Evolutionary conservation across 208 protist genomes (phyloP), one percentile per base, ranked within the genome.

Genomic region (Acanthamoeba royreba): DNA sequence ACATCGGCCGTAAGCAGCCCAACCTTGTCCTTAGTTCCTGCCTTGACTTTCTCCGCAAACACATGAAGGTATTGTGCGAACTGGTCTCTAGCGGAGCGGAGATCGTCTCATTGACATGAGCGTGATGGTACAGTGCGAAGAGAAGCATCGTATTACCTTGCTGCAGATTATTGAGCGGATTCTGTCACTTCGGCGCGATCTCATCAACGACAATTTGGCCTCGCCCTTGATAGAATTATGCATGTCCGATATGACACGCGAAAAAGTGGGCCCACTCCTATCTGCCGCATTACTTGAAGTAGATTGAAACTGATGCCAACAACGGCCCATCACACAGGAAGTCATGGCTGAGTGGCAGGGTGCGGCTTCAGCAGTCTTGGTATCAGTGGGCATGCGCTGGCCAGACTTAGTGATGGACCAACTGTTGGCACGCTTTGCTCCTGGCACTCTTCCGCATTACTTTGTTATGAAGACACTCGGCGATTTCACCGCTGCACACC

Each of bases 401-500:
- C 90, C 90, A 45, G 28, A 46, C 28, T 13, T 92, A n/a, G 95
- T 96, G n/a, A 91, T 96, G 90, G 85, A 94, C 28, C 69, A 93
- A 47, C 38, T 96, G 42, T 47, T 96, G 31, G 89, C 66, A 9
- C 52, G 79, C 45, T 95, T 96, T 31, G 49, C 87, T 49, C 74
- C 90, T 38, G 93, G 93, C 66, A 33, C 55, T 19, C 35, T 96
- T 5, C 95, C 95, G 38, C 95, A 96, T 83, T 96, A 96, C 69
- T 96, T 97, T 61, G 58, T 96, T 25, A 94, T 96, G 66, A 96
- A 97, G 72, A 95, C 95, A 25, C 42, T 97, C 11, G 93, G 94
- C 89, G 96, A 96, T 53, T 93, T 97, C 52, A 91, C 93, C 79
- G 58, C 33, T 38, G 74, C 93, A 15, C 92, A 95, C 79, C 91